Base-by-base conservation (phyloP, 192 early-diverging fungal genomes). In the Coemansia interrupta region DNA sequence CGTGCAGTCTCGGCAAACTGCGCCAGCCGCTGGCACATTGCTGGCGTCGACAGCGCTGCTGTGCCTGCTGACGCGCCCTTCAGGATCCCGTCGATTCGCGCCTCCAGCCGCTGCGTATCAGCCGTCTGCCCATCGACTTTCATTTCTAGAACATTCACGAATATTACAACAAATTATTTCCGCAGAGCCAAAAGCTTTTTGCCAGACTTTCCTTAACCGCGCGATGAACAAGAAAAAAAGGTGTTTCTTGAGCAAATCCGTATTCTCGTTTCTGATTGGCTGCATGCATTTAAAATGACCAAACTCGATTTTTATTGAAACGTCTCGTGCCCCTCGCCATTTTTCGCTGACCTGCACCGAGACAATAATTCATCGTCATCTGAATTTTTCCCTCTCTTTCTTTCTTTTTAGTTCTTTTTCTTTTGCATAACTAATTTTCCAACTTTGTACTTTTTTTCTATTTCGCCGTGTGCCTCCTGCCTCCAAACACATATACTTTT, bases 11-110 rank as follows among this genome's bases (percentile, higher is more conserved):
- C 17, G 4, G 51, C 70, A 48, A 78, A 78, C 65, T 72, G 74
- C 26, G 56, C 59, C 18, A 78, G 65, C 9, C 74, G 60, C 45
- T 61, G 63, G 58, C 68, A 64, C 14, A 77, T 49, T 4, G 57
- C 69, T 5, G 50, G 30, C 9, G 74, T 61, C 14, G 65, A 57
- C 4, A 61, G 32, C 26, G 57, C 49, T 2, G 65, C 48, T 0
- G 65, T 60, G 19, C 40, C 39, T 5, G 39, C 60, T 0, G 59
- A 44, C 1, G 61, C 64, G 12, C 38, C 17, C 17, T 72, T 52
- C 18, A 78, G 59, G 20, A 78, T 64, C 11, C 45, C 32, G 4
- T 20, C 55, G 20, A 78, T 45, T 10, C 32, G 57, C 30, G 61
- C 62, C 14, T 61, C 69, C 18, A 78, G 70, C 32, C 9, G 70